Conservation (phyloP, 441 rosid genomes). For the Flueggea neowawraea region DNA sequence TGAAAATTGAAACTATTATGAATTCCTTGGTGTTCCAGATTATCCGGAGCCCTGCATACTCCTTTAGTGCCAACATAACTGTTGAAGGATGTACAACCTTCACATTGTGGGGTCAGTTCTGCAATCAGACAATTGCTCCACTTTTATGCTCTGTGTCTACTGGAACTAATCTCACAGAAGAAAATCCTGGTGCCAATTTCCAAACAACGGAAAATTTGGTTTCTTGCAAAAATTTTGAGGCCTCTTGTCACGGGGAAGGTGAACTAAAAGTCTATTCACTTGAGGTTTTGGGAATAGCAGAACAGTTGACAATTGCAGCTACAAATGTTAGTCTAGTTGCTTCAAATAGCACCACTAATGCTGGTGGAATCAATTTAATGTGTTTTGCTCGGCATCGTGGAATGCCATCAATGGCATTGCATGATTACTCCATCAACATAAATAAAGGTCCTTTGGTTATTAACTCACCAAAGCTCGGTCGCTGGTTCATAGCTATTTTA, state of each 20-base stretch:
- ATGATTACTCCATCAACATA: slow-evolving; percentile 76
- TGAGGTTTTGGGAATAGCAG: slow-evolving; percentile 60
- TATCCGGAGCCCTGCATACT: slow-evolving; percentile 60
- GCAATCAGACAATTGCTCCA: slow-evolving; percentile 75
- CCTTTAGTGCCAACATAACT: slow-evolving; percentile 76
- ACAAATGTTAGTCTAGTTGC: slow-evolving; percentile 32
- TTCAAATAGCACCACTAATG: slow-evolving; percentile 23
- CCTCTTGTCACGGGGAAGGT: slow-evolving; percentile 49
- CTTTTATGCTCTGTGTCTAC: slow-evolving; percentile 60
- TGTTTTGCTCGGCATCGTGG: slow-evolving; percentile 80
- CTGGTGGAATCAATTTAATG: slow-evolving; percentile 41
- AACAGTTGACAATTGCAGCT: slow-evolving; percentile 45
- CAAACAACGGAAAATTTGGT: slow-evolving; percentile 36
- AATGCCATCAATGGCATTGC: slow-evolving; percentile 51
- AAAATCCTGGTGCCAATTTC: slow-evolving; percentile 15
- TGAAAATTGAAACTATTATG: slow-evolving; percentile 6
- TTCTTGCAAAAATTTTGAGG: slow-evolving; percentile 47
- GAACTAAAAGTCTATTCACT: slow-evolving; percentile 64
- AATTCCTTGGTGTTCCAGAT: slow-evolving; percentile 54
- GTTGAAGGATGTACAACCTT: slow-evolving; percentile 85
- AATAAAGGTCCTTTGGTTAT: slow-evolving; percentile 54
- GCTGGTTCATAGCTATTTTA: slow-evolving; percentile 67
- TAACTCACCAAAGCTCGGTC: slow-evolving; percentile 70
- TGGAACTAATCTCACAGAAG: slow-evolving; percentile 27
- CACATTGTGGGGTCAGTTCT: slow-evolving; percentile 78